Percentiles rank a stretch among this genome's conserved stretches.
Conservation (phyloP, 2,329 filamentous ascomycete genomes). For the Phaeosphaeria sp. region DNA sequence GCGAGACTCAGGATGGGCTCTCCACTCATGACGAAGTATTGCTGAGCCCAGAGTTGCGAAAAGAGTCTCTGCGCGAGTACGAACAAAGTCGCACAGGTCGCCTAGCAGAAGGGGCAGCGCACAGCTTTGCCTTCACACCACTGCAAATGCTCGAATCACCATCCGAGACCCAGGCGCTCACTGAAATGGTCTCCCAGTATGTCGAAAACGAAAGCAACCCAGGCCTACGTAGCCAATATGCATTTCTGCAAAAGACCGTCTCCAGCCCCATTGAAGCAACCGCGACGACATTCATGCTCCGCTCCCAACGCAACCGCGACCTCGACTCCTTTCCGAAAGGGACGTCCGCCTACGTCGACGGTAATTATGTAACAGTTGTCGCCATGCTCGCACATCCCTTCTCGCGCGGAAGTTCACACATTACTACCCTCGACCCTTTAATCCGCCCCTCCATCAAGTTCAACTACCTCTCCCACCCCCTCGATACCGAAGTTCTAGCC, state of each 20-base stretch:
- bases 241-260: conserved; percentile 18
- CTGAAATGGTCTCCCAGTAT: conserved; percentile 4
- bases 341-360: conserved; percentile 16
- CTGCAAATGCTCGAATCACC: conserved; percentile 22
- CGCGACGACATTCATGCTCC: conserved; percentile 22
- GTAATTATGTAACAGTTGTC: conserved; percentile 22
- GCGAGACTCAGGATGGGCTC: conserved; percentile 8
- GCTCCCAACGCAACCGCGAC: conserved; percentile 16
- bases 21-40: conserved; percentile 17
- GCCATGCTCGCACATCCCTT: conserved; percentile 43
- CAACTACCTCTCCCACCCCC: conserved; percentile 52
- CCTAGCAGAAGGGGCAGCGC: conserved; percentile 21
- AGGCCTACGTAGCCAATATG: conserved; percentile 15
- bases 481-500: conserved; percentile 52
- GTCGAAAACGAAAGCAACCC: not conserved
- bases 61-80: conserved; percentile 20
- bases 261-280: conserved; percentile 23
- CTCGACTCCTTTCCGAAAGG: conserved; percentile 8
- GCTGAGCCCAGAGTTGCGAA: conserved; percentile 10
- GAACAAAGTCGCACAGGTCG: conserved; percentile 19
- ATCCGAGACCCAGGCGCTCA: conserved; percentile 17
- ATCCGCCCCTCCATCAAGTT: conserved; percentile 48
- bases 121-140: conserved; percentile 28
- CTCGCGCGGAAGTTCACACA: conserved; percentile 51
- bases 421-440: conserved; percentile 38